Base-by-base conservation (phyloP, 2,329 filamentous ascomycete species). In the Zelopaecilomyces penicillatus region DNA sequence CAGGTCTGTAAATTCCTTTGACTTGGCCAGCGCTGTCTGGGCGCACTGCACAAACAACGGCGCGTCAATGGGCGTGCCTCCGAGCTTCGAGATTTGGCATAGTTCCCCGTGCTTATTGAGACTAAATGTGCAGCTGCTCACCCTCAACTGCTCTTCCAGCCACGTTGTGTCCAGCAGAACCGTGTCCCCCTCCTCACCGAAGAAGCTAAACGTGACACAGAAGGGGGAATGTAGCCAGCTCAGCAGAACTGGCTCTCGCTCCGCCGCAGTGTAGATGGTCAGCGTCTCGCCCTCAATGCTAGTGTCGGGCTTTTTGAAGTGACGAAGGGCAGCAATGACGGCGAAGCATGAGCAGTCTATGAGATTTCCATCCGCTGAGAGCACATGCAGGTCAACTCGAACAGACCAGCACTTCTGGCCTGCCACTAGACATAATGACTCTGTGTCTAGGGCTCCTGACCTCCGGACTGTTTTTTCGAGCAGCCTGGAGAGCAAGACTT, bases 401-500 rank as follows among this genome's bases (percentile, higher is more conserved):
- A 98, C 76, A 49, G 85, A 85, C 82, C 93, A 98, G 70, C 87
- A 93, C 65, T 94, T 95, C 48, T 85, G 75, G 6, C 87, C 90
- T 8, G 93, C 89, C 29, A 96, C 75, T 26, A 98, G 87, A 65
- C 93, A 98, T 37, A 98, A 76, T 4, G 90, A 95, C 67, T 98
- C 93, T 31, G 90, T 95, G 64, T 97, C 91, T 35, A 98, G 79
- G 5, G 93, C 91, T 54, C 85, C 85, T 1, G 90, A 95, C 48
- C 93, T 83, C 36, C 93, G 89, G 49, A 97, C 81, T 6, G 93
- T 91, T 68, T 95, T 95, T 65, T 98, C 93, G 19, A 98, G 82
- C 36, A 93, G 78, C 31, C 91, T 83, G 7, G 90, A 89, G 29
- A 97, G 80, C 36, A 95, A 77, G 3, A 90, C 75, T 67, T 97